Base-by-base conservation (phyloP, 1,284 basidiomycete species). In the Ganoderma lucidum region DNA sequence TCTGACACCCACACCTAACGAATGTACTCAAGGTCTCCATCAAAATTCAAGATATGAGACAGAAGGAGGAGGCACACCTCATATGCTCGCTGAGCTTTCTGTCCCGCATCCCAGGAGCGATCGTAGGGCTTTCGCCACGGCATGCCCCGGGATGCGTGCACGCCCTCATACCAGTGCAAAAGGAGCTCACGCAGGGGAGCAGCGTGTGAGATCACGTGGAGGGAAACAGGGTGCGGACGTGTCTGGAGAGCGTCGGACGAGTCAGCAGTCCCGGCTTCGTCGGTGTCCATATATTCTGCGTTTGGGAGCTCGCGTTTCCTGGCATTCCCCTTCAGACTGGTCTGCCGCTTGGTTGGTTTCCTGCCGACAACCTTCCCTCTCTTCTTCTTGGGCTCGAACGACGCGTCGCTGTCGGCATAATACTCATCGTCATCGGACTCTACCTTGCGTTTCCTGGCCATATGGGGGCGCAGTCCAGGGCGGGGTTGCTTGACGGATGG, bases 1-100 rank as follows among this genome's bases (percentile, higher is more conserved):
- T 98, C 96, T 14, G 93, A 95, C 58, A 98, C 85, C 92, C 93
- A 95, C 14, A 95, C 93, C 91, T 95, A 62, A 42, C n/a, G 23
- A 61, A 63, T 51, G 42, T 17, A 5, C 32, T 63, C 17, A 37
- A 15, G 28, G 41, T 63, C 30, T 39, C 32, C 8, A 62, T 66
- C 66, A 70, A 65, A 19, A 14, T 55, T 14, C 51, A 28, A 42
- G 15, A 15, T 2, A 19, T 17, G 12, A 3, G 6, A 14, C 0
- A 39, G 15, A 19, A 17, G 35, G 17, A 19, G 53, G 19, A 15
- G 39, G 61, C 55, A 17, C 53, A 93, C 93, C 85, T 95, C 93
- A 74, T 95, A 95, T 2, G 93, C 93, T 63, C 93, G 82, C 78
- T 95, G 93, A 2, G 88, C 85, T 60, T 87, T 86, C 56, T 86